Conservation (phyloP, 2,329 filamentous ascomycete species). For the Fusarium austroafricanum region DNA sequence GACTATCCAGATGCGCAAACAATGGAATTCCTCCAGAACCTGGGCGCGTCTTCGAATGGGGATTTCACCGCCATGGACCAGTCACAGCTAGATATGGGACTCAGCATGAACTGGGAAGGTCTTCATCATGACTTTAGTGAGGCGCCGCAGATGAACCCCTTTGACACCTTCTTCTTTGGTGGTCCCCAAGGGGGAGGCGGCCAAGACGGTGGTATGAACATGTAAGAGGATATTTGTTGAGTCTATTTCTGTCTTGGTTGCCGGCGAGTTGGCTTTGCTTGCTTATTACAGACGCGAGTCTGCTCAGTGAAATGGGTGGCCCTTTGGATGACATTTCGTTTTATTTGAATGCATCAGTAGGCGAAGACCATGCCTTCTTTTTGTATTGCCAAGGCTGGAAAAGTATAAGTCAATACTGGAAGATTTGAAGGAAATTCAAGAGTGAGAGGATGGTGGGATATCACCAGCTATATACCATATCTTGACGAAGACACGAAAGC, state of each 20-base stretch:
- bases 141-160: slow-evolving; percentile 71
- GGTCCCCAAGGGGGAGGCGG: slow-evolving; percentile 54
- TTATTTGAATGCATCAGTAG: slow-evolving; percentile 5
- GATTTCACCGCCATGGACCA: slow-evolving; percentile 54
- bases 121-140: slow-evolving; percentile 72
- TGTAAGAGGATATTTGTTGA: slow-evolving; percentile 31
- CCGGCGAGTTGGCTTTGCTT: slow-evolving; percentile 34
- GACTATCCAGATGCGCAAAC: slow-evolving; percentile 62
- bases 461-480: background rate
- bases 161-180: slow-evolving; percentile 80
- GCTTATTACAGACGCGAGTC: slow-evolving; percentile 17
- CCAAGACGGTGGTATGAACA: slow-evolving; percentile 45
- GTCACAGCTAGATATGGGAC: slow-evolving; percentile 71
- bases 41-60: slow-evolving; percentile 52
- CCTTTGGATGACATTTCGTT: slow-evolving; percentile 18
- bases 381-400: background rate
- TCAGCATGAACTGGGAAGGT: slow-evolving; percentile 73
- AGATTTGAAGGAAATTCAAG: background rate
- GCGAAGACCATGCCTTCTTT: slow-evolving; percentile 9
- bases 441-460: background rate
- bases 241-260: slow-evolving; percentile 25
- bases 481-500: slow-evolving; percentile 5
- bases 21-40: slow-evolving; percentile 65
- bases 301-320: slow-evolving; percentile 28
- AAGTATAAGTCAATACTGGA: slow-evolving; percentile 7